A percentile compares a stretch with the other conserved stretches of the same genome.
These are phyloP conservation scores for Colletotrichum orchidophilum DNA, from an alignment of 2,329 filamentous ascomycete species.

Conservation along the genomic window DNA sequence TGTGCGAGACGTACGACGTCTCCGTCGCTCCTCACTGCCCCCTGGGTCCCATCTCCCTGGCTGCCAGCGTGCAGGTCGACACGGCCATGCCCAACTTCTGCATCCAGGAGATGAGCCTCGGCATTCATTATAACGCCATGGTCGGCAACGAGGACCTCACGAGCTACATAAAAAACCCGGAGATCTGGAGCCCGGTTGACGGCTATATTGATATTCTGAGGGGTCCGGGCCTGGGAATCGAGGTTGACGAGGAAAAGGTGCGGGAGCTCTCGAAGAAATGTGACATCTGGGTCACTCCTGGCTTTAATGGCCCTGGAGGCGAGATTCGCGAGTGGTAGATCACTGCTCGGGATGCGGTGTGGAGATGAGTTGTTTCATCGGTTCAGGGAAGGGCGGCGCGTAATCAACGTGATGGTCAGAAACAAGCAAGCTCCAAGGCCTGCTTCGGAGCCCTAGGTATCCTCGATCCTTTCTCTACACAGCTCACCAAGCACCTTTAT, in stretches of 20 bases:
- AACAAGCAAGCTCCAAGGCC: too few relatives aligned
- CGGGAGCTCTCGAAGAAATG: constrained; percentile 61
- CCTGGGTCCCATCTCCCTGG: constrained; percentile 70
- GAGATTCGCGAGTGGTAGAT: constrained; percentile 70
- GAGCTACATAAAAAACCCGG: constrained; percentile 66
- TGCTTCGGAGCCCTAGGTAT: too few relatives aligned
- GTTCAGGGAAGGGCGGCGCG: not conserved
- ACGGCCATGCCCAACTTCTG: constrained; percentile 64
- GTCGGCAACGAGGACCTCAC: constrained; percentile 62
- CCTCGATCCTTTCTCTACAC: too few relatives aligned
- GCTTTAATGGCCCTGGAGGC: constrained; percentile 71
- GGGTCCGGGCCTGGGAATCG: constrained; percentile 67
- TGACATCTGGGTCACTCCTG: constrained; percentile 66
- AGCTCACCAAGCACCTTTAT: too few relatives aligned
- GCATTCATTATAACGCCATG: constrained; percentile 72
- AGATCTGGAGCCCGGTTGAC: constrained; percentile 66
- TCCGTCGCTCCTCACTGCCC: constrained; percentile 72
- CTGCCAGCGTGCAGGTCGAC: constrained; percentile 70
- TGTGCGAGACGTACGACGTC: constrained; percentile 73
- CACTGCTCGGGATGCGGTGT: not conserved
- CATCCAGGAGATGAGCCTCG: constrained; percentile 75
- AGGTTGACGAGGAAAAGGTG: constrained; percentile 70
- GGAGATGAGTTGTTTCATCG: not conserved
- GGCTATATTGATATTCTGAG: constrained; percentile 64
- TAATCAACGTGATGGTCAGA: too few relatives aligned